Conservation (phyloP, 208 protist species). For the Crithidia brevicula region DNA sequence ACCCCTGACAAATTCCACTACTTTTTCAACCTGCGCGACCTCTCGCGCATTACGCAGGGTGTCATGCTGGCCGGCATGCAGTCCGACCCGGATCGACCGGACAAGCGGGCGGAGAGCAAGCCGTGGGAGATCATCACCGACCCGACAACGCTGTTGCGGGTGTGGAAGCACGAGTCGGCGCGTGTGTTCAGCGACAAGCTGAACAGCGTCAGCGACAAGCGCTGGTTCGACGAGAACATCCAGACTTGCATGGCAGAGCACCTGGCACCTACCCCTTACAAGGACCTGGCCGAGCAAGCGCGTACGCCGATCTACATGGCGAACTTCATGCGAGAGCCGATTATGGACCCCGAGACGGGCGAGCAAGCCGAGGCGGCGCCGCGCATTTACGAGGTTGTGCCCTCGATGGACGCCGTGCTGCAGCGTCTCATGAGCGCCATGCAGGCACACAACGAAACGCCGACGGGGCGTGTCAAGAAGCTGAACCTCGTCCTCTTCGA, state of each 20-base stretch:
- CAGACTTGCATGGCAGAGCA: constrained; percentile 82
- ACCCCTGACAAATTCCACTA: constrained; percentile 99
- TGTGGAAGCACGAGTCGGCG: constrained; percentile 98
- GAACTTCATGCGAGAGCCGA: constrained; percentile 94
- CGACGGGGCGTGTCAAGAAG: constrained; percentile 82
- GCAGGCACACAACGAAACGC: constrained; percentile 89
- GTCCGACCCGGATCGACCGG: constrained; percentile 84
- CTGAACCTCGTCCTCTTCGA: constrained; percentile 96
- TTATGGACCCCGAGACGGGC: constrained; percentile 91
- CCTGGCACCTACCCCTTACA: constrained; percentile 76
- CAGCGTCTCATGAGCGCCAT: constrained; percentile 80
- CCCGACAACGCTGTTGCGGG: constrained; percentile 79
- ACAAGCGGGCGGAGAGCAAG: constrained; percentile 86
- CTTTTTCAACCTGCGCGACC: constrained; percentile 98
- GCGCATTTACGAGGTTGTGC: constrained; percentile 95
- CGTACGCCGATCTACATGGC: constrained; percentile 92
- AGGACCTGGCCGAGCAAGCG: constrained; percentile 82
- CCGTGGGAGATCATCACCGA: constrained; percentile 86
- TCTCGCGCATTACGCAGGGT: constrained; percentile 96
- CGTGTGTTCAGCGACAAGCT: constrained; percentile 98
- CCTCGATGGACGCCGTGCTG: constrained; percentile 83
- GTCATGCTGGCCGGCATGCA: constrained; percentile 92
- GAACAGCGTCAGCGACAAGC: constrained; percentile 94
- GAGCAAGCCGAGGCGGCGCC: constrained; percentile 91
- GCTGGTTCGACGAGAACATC: constrained; percentile 95